Base-by-base conservation (phyloP, 2,329 filamentous ascomycete species). In the Bipolaris victoriae region DNA sequence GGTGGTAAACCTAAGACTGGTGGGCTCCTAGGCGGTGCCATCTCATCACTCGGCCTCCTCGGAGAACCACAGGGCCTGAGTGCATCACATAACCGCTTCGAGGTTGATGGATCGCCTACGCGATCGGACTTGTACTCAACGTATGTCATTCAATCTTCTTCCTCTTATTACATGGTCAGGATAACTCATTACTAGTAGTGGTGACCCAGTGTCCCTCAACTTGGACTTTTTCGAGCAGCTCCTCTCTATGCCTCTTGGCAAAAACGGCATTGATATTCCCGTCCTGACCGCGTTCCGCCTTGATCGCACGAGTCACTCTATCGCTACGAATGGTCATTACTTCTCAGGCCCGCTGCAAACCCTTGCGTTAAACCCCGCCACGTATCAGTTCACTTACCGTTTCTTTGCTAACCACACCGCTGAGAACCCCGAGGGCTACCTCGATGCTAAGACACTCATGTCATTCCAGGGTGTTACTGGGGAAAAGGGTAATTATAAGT, bases 341-440 rank as follows among this genome's bases (percentile, higher is more conserved):
- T 24, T 63, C 33, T 61, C 65, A 35, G 62, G 61, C 18, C 63
- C 62, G 41, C 55, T 64, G 29, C 60, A 62, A 20, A 52, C 62
- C 55, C 63, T 65, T 33, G 62, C 64, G 2, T 58, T 66, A 13
- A 51, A 64, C 39, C 50, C 53, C 24, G 53, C 53, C n/a, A 56
- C 53, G 11, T 56, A 56, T 33, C 53, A 46, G 20, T 56, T 56
- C 41, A 56, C 53, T 15, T 56, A 52, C 41, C 48, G 50, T 49
- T 65, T 65, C 45, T 65, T 67, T 53, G 58, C 65, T 18, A 70
- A 68, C 31, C 62, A 66, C 45, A 63, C 58, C 22, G 60, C 60
- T 3, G 63, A 68, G 51, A 58, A 63, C 6, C 65, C 65, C 9
- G 61, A 58, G 10, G 65, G 65, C n/a, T 59, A 58, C 20, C 59